phyloP scores from a whole-genome alignment of 1,284 basidiomycete genomes.

The Microbotryum lychnidis-dioicae region DNA sequence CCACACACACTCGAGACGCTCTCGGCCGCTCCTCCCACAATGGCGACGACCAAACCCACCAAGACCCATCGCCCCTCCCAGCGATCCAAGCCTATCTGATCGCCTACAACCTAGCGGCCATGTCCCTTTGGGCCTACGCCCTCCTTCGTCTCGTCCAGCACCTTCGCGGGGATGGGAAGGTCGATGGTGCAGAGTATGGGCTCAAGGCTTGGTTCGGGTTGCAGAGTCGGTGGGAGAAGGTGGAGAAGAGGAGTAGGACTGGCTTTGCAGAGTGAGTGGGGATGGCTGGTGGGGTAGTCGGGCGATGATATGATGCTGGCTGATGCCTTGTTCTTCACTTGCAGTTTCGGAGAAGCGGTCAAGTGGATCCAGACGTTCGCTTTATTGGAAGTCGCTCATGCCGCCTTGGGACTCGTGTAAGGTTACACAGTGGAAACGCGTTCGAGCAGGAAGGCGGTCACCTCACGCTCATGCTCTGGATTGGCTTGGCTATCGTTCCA shows the following conservation, averaged over 20 bases:
- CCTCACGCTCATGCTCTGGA: neutral
- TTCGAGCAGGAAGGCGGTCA: too few species aligned
- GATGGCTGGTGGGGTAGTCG: neutral
- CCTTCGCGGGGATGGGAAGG: constrained; percentile 35
- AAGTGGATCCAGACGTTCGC: constrained; percentile 74
- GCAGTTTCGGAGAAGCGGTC: constrained; percentile 53
- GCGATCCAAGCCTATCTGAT: constrained; percentile 53
- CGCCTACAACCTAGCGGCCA: constrained; percentile 65
- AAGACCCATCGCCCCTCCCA: too few species aligned
- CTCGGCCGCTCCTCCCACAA: too few species aligned
- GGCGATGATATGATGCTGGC: constrained; percentile 1
- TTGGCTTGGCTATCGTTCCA: neutral
- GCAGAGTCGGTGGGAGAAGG: constrained; percentile 13
- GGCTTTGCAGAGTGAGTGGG: constrained; percentile 44
- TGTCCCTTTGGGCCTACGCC: constrained; percentile 63
- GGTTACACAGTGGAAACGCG: neutral
- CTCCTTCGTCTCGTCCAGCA: constrained; percentile 51
- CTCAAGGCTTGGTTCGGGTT: constrained; percentile 11
- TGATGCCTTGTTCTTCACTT: constrained; percentile 24
- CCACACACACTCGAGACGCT: too few species aligned
- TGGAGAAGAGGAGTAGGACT: constrained; percentile 45
- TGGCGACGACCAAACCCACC: too few species aligned
- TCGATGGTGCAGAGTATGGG: constrained; percentile 41
- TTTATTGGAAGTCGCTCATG: constrained; percentile 72
- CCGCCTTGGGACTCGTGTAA: constrained; percentile 64